Conservation (phyloP, 2,329 filamentous ascomycete species). For the Ceratocystis cacaofunesta region DNA sequence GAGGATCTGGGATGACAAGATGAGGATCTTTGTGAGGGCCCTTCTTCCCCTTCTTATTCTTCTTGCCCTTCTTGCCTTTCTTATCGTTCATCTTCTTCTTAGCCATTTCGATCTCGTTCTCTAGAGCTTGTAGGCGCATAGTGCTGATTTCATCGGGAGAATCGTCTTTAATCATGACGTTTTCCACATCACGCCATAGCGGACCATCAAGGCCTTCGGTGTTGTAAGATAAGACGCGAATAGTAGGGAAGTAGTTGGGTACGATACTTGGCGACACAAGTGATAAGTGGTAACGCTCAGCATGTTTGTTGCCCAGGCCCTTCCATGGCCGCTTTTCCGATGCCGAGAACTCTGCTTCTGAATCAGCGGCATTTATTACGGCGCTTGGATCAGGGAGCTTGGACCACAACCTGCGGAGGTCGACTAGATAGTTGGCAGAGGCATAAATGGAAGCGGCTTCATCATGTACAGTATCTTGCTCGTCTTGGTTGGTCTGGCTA, state of each 20-base stretch:
- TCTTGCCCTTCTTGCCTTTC: slow-evolving; percentile 24
- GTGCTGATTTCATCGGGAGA: slow-evolving; percentile 23
- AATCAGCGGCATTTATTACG: slow-evolving; percentile 18
- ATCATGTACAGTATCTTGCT: slow-evolving; percentile 22
- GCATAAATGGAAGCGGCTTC: slow-evolving; percentile 19
- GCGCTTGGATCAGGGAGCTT: slow-evolving; percentile 45
- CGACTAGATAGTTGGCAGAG: slow-evolving; percentile 62
- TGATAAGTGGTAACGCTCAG: slow-evolving; percentile 70
- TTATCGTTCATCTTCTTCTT: slow-evolving; percentile 22
- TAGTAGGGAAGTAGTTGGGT: slow-evolving; percentile 78
- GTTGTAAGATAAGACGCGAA: slow-evolving; percentile 92
- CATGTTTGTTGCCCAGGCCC: slow-evolving; percentile 62
- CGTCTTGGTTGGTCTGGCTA: slow-evolving; percentile 33
- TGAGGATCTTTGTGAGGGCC: slow-evolving; percentile 44
- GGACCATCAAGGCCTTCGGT: slow-evolving; percentile 59
- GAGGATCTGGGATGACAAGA: slow-evolving; percentile 53
- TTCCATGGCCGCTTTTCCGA: slow-evolving; percentile 39
- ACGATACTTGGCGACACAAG: slow-evolving; percentile 77
- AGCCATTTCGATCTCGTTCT: slow-evolving; percentile 20
- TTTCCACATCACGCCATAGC: slow-evolving; percentile 20
- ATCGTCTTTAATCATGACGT: neutral
- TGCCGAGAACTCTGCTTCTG: slow-evolving; percentile 17
- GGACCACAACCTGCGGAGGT: slow-evolving; percentile 65
- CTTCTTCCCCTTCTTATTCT: slow-evolving; percentile 30
- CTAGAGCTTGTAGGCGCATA: slow-evolving; percentile 10